Evolutionary conservation across 176 grass and related monocot species (phyloP), one percentile per base, ranked within the genome.

Genomic region (Luzula sylvatica): DNA sequence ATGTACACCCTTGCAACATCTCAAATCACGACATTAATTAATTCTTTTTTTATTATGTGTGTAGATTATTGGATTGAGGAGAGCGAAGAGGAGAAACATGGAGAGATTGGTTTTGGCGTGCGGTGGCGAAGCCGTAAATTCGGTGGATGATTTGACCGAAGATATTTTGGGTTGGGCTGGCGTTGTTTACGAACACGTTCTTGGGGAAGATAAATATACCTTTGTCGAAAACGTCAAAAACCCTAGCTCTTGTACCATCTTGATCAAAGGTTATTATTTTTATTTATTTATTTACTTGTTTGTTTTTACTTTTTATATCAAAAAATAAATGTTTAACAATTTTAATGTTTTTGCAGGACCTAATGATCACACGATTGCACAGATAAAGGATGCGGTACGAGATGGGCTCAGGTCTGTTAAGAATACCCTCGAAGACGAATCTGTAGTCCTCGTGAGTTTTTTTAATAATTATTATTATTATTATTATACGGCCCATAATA

Each of bases 11-110:
- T n/a, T n/a, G n/a, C n/a, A n/a, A n/a, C n/a, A n/a, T n/a, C n/a
- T n/a, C n/a, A n/a, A n/a, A n/a, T n/a, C n/a, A n/a, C n/a, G n/a
- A n/a, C n/a, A n/a, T n/a, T 49, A 19, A 3, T 64, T 49, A 15
- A 28, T 5, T 1, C 38, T 20, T 38, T 26, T 11, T 26, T 64
- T 19, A 8, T 42, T 65, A 61, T 77, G 23, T 28, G 58, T 65
- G 46, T 76, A 96, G 92, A 89, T 96, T 59, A 79, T 96, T 76
- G 92, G 67, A 67, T 73, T 96, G 32, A 75, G 92, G 67, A 86
- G 92, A 70, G 84, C 90, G 1, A 96, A 96, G 71, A 79, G 90
- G 68, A 85, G 90, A 51, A 96, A 96, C 70, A 96, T 96, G 90
- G 90, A 96, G 63, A 82, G 90, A 65, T 66, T 96, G 44, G 90